Base-by-base conservation (phyloP, 192 early-diverging fungal species). In the Coemansia brasiliensis region DNA sequence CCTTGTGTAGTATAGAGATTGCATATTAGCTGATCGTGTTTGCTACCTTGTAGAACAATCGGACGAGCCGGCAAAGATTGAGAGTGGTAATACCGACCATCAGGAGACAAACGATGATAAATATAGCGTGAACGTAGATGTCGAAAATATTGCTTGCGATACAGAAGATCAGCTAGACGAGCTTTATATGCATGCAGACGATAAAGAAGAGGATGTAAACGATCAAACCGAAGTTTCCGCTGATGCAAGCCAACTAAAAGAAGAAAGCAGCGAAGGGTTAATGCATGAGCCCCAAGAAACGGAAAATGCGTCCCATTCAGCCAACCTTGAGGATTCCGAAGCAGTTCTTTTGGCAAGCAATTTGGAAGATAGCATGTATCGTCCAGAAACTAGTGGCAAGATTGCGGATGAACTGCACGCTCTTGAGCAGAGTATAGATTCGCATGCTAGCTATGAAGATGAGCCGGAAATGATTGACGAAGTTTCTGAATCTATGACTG, bases 311-410 rank as follows among this genome's bases (percentile, higher is more conserved):
- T 20, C 25, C 5, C 26, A 22, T 9, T 65, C 63, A 0, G 52
- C 56, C 10, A 67, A 67, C 45, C 65, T 76, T 61, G 74, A 67
- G 39, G 74, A 77, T 38, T 77, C 74, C 16, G 63, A 77, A 46
- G 67, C 74, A 1, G 74, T 69, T 43, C 67, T 77, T 35, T 40
- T 77, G 45, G 49, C 63, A 18, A 77, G 63, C 52, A 67, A 70
- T 49, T 55, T 70, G n/a, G 63, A 63, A 0, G 55, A 77, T 57
- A 77, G 74, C 52, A 69, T 67, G 55, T 77, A 77, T 52, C 59
- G 48, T 13, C 61, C 67, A 11, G 37, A 44, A 12, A 16, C 57
- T 15, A 39, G 18, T 4, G 41, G 37, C 48, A 27, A 48, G 11
- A 6, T 39, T 27, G 40, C 13, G 4, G 66, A 76, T 24, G 73